Evolutionary conservation across 202 grass and related monocot genomes (phyloP).

Genomic region (Zoysia matrella): DNA sequence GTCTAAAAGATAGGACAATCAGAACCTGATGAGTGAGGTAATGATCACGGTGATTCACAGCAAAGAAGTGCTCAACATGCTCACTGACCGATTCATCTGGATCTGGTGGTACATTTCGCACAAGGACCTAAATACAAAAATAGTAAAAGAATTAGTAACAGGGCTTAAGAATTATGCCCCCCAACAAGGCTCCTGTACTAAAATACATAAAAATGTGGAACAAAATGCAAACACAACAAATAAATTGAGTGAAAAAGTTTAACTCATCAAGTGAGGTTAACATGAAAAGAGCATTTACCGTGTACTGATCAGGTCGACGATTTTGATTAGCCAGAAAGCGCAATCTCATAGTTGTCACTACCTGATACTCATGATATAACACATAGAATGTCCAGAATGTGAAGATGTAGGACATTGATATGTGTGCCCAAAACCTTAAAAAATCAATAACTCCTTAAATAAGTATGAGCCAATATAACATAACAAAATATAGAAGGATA

Average conservation of each 20-base stretch:
- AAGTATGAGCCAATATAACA: slow-evolving; percentile 22
- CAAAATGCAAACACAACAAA: background rate
- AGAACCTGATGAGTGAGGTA: slow-evolving; percentile 90
- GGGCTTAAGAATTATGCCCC: background rate
- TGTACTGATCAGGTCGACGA: slow-evolving; percentile 86
- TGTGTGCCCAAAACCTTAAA: slow-evolving; percentile 84
- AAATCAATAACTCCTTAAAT: slow-evolving; percentile 6
- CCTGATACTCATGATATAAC: slow-evolving; percentile 86
- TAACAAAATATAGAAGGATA: slow-evolving; percentile 1
- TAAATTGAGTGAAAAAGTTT: slow-evolving; percentile 19
- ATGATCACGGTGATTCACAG: slow-evolving; percentile 94
- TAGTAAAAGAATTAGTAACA: slow-evolving; percentile 1
- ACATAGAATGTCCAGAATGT: slow-evolving; percentile 82
- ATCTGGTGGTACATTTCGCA: slow-evolving; percentile 91
- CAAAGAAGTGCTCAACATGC: slow-evolving; percentile 98
- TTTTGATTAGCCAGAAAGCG: slow-evolving; percentile 86
- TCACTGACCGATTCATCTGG: slow-evolving; percentile 91
- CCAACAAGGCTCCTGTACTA: background rate
- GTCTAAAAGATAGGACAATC: slow-evolving; percentile 32
- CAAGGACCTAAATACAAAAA: slow-evolving; percentile 70
- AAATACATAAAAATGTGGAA: background rate
- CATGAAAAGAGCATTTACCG: slow-evolving; percentile 57
- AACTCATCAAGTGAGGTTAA: background rate
- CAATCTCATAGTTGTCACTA: slow-evolving; percentile 87
- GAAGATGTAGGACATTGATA: slow-evolving; percentile 78